Evolutionary conservation across 192 early-diverging fungal species (phyloP), one percentile per base, ranked within the genome.

Genomic region (Backusella australiensis): DNA sequence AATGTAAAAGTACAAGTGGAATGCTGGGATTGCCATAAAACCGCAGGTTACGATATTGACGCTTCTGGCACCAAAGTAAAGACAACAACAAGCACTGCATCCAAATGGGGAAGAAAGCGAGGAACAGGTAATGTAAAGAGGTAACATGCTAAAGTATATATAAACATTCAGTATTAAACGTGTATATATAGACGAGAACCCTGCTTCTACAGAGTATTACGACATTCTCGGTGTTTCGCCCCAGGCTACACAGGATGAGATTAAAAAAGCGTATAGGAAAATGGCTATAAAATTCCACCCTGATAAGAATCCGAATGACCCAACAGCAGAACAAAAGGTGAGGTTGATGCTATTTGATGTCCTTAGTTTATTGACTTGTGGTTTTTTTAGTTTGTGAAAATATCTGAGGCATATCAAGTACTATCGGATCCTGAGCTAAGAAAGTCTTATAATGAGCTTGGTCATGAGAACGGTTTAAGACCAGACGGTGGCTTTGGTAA

Each of bases 371-470:
- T 3, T 71, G 19, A 29, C n/a, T 11, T 46, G 0, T 32, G 21
- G 11, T 36, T 6, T 8, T 21, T 21, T 7, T 76, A 90, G 90
- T 99, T 98, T 80, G 97, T 98, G 85, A 90, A 90, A 81, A 94
- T 99, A 52, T 97, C 96, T 14, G 96, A 98, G 81, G 98, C 98
- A 38, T 98, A 99, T 79, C 96, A 97, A 85, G 92, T 98, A 11
- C 86, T 99, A 17, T 97, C 95, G 15, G 97, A 99, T 75, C 96
- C 96, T 11, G 89, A 92, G 68, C 81, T 93, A 79, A 90, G 98
- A 77, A 87, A 92, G 34, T 81, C 87, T 67, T 99, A 99, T 85
- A 98, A 99, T 81, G 90, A 91, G 79, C 89, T 91, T 81, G 96
- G 95, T 46, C 87, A 89, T 29, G 88, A 89, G 29, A 87, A 88